Conservation (phyloP, 2,329 filamentous ascomycete species). For the Nemania sp. region DNA sequence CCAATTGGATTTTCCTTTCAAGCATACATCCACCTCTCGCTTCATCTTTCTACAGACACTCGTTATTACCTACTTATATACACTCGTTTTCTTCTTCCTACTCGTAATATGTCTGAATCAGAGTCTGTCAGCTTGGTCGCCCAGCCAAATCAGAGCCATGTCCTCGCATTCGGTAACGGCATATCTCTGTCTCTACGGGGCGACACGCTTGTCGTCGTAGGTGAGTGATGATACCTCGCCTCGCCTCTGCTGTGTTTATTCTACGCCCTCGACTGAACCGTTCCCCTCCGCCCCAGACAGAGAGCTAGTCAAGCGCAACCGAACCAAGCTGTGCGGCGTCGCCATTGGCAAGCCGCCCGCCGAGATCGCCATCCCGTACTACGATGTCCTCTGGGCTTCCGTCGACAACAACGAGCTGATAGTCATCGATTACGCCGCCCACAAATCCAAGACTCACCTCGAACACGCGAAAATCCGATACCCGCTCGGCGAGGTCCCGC, state of each 20-base stretch:
- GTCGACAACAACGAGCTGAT: constrained; percentile 62
- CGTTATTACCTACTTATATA: constrained; percentile 16
- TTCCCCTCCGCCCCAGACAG: constrained; percentile 30
- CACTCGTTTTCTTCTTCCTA: not conserved
- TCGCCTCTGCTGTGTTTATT: not conserved
- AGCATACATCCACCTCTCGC: not conserved
- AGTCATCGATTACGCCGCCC: constrained; percentile 73
- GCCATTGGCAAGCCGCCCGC: constrained; percentile 26
- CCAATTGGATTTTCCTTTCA: not conserved
- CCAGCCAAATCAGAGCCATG: not conserved
- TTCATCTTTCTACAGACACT: constrained; percentile 3
- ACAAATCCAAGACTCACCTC: constrained; percentile 62
- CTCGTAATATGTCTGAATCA: constrained; percentile 14
- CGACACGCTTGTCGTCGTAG: constrained; percentile 15
- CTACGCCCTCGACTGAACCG: not conserved
- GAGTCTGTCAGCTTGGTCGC: not conserved
- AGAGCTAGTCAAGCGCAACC: constrained; percentile 29
- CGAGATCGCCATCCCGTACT: constrained; percentile 65
- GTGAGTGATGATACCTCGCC: constrained; percentile 6
- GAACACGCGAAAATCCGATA: constrained; percentile 66
- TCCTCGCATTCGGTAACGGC: constrained; percentile 16
- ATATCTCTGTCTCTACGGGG: constrained; percentile 3
- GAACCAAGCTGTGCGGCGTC: constrained; percentile 36
- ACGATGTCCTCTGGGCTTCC: constrained; percentile 84
- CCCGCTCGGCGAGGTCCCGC: constrained; percentile 47